Base-by-base conservation (phyloP, 805 yeast genomes). In the Yamadazyma endophytica region DNA sequence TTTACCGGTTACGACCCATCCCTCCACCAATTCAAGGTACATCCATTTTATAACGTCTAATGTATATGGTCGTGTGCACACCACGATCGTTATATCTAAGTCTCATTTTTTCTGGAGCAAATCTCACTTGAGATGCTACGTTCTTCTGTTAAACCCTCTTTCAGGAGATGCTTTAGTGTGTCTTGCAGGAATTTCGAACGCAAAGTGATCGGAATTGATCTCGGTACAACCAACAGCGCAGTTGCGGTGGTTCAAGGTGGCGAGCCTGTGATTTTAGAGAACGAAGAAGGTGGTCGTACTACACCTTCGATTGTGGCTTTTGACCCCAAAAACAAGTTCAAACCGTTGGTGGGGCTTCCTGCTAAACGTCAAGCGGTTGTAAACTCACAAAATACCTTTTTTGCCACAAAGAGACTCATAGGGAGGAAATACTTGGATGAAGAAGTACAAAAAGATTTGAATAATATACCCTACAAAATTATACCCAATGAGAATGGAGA, bases 171-270 rank as follows among this genome's bases (percentile, higher is more conserved):
- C n/a, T n/a, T n/a, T n/a, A n/a, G 21, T 8, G 9, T 19, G 21
- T 11, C 11, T n/a, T n/a, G n/a, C 8, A 24, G n/a, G 17, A 29
- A 31, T 16, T 30, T 26, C 13, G 31, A 27, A 13, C 41, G 33
- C 24, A 28, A 24, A 19, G 43, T 82, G 4, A 75, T 82, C 29
- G 95, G 95, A 36, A 83, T 84, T 41, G 95, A 84, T 56, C 58
- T 84, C 35, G 95, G 95, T 17, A 84, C 95, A 14, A 84, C 95
- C 26, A 84, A 84, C 59, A 82, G 90, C 26, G 94, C 92, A 2
- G 90, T 83, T 19, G 94, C 94, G 8, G 64, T 81, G 34, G 78
- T 80, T 63, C 74, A 75, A 46, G 81, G 82, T 27, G 64, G 74
- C 42, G 67, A 70, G 17, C 78, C 87, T 17, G 64, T 66, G 39